Conservation (phyloP, 805 yeast species). For the Pichia thaimueangensis region DNA sequence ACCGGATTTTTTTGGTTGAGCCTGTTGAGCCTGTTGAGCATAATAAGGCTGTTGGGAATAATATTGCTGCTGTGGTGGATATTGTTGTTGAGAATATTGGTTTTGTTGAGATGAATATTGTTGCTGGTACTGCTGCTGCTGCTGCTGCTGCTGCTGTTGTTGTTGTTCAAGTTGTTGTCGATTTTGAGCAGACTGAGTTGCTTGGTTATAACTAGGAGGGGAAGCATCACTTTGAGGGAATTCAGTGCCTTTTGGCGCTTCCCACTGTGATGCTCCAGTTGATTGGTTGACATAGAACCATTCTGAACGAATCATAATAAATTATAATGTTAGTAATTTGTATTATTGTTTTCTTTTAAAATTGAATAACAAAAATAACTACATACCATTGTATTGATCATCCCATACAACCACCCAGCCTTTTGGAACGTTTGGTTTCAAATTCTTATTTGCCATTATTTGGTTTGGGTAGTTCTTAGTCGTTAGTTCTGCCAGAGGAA, state of each 20-base stretch:
- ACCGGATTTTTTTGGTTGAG: conserved; percentile 5
- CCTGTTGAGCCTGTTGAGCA: conserved; percentile 13
- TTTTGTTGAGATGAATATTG: conserved; percentile 14
- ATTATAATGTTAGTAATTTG: conserved; percentile 3
- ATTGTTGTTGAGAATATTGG: conserved; percentile 4
- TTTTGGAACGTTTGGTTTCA: conserved; percentile 24
- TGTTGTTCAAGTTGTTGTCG: conserved; percentile 3
- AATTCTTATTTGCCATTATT: conserved; percentile 22
- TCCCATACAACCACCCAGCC: conserved; percentile 74
- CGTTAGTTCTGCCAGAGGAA: neutral
- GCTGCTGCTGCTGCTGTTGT: conserved; percentile 15
- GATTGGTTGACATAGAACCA: conserved; percentile 77
- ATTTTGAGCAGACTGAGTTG: neutral
- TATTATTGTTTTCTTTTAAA: no score
- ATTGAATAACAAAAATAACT: no score
- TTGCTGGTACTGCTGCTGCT: conserved; percentile 9
- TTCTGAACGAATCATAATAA: conserved; percentile 17
- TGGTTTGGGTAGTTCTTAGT: neutral
- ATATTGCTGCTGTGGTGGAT: conserved; percentile 2
- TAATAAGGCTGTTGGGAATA: conserved; percentile 11
- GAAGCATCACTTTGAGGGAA: conserved; percentile 33
- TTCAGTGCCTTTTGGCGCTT: conserved; percentile 58
- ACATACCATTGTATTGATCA: conserved; percentile 44
- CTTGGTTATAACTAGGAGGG: conserved; percentile 29
- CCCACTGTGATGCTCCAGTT: conserved; percentile 86